Conservation (phyloP, 2,329 filamentous ascomycete species). For the Pyrenochaeta sp. region DNA sequence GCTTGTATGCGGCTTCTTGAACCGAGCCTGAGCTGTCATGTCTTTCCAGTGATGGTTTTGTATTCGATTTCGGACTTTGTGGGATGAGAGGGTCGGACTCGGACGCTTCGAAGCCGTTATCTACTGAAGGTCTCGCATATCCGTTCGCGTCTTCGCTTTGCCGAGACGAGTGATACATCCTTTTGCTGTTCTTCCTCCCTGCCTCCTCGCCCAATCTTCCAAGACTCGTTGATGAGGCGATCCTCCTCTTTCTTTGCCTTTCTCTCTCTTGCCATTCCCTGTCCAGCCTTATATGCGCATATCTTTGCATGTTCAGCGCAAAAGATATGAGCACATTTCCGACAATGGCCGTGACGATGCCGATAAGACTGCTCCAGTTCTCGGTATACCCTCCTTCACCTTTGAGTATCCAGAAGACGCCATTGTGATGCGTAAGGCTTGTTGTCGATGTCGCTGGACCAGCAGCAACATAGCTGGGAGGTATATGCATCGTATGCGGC, state of each 20-base stretch:
- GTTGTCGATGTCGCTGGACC: constrained; percentile 25
- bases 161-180: constrained; percentile 10
- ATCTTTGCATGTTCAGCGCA: constrained; percentile 94
- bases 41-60: constrained; percentile 48
- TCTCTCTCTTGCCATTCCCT: constrained; percentile 68
- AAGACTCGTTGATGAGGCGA: constrained; percentile 54
- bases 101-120: constrained; percentile 20
- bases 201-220: constrained; percentile 44
- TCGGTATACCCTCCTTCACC: constrained; percentile 34
- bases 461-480: constrained; percentile 33
- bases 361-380: constrained; percentile 90
- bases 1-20: constrained; percentile 51
- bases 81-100: constrained; percentile 48
- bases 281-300: constrained; percentile 87
- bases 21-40: constrained; percentile 15
- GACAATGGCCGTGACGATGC: constrained; percentile 89
- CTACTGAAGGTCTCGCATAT: constrained; percentile 7
- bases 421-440: constrained; percentile 21
- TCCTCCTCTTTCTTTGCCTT: constrained; percentile 40
- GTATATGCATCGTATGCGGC: constrained; percentile 35
- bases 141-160: constrained; percentile 8
- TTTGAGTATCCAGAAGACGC: constrained; percentile 17
- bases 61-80: constrained; percentile 5
- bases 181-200: constrained; percentile 13
- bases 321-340: constrained; percentile 95